These are phyloP conservation scores for Ligustrum vulgare DNA, from an alignment of 257 asterid genomes.

Conservation along the genomic window DNA sequence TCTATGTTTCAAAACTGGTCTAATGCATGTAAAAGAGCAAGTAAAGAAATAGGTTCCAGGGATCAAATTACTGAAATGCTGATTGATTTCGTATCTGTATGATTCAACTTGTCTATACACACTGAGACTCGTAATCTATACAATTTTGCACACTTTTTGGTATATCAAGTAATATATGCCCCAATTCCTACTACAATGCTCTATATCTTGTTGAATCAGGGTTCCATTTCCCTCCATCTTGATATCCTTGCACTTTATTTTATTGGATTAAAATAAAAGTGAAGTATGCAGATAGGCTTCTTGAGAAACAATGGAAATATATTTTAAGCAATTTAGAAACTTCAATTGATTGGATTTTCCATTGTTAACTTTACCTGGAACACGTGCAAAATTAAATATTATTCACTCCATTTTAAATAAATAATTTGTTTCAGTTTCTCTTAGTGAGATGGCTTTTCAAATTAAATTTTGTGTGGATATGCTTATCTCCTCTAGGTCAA, in stretches of 20 bases:
- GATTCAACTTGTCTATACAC: neutral
- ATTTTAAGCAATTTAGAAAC: neutral
- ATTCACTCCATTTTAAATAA: neutral
- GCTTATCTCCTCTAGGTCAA: neutral
- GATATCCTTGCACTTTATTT: neutral
- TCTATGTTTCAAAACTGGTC: slow-evolving; percentile 8
- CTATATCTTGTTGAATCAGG: neutral
- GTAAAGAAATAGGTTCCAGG: slow-evolving; percentile 1
- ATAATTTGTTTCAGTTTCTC: neutral
- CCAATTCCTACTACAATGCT: neutral
- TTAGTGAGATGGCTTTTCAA: neutral
- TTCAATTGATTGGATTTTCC: neutral
- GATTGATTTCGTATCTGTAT: slow-evolving; percentile 5
- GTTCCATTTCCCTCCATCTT: neutral
- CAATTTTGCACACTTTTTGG: neutral
- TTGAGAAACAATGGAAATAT: neutral
- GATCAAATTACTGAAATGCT: neutral
- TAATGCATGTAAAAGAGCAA: slow-evolving; percentile 11
- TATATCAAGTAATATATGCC: neutral
- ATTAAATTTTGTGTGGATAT: neutral
- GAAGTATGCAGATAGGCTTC: neutral
- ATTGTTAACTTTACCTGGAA: neutral
- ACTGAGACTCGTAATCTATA: neutral
- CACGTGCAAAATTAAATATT: neutral
- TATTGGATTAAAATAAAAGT: neutral